Base-by-base conservation (phyloP, 2,329 filamentous ascomycete genomes). In the Fusarium lateritium region DNA sequence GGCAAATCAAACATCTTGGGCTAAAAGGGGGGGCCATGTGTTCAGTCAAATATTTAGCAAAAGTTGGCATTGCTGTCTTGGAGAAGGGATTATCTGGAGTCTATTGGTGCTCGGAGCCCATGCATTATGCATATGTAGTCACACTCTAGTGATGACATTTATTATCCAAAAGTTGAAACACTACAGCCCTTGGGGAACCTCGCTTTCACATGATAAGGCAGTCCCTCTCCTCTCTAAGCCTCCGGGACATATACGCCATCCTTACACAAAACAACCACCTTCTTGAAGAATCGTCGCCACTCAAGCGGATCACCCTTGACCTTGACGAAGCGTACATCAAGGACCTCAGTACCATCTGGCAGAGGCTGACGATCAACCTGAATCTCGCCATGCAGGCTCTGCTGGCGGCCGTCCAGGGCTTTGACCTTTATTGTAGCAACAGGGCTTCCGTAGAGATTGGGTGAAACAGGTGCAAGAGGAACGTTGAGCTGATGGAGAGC, bases 261-360 rank as follows among this genome's bases (percentile, higher is more conserved):
- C 76, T 93, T 93, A 81, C 94, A 97, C 63, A 95, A 84, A 67
- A 97, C 85, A 31, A 93, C 93, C n/a, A 98, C 88, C 79, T 94
- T 94, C 82, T 99, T 99, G 85, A 99, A 99, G 78, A 99, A 94
- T 34, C 96, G 85, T 64, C 96, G 88, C 96, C 97, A 99, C 82
- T 98, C 95, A 50, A 99, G 82, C 7, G 96, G 96, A 82, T 99
- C 96, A 7, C 96, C 96, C 82, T 97, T 98, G 55, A 93, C 87
- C 82, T 99, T 99, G 70, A 97, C 88, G 77, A 99, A 98, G 52
- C 94, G 87, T 28, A 98, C 92, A 78, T 98, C 94, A 24, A 94
- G 85, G 33, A 95, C 80, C 64, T 92, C 91, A 70, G 80, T 81
- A 11, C 82, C 82, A 55, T 85, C 83, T 2, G 82, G 86, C 68